Conservation (phyloP, 2,329 filamentous ascomycete species). For the Penicillium sp. region DNA sequence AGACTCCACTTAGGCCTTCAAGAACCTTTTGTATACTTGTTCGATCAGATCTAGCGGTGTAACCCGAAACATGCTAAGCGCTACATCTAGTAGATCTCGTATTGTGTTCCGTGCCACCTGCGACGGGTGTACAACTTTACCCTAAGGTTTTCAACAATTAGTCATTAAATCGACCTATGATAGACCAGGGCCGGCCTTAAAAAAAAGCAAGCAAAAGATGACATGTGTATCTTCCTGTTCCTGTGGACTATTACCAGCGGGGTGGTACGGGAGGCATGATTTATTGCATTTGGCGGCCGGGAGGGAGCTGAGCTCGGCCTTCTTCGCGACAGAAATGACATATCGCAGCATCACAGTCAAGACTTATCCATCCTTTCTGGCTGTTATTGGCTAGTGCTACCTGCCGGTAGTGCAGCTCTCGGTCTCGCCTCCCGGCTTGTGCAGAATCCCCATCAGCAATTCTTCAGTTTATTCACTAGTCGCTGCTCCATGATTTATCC, state of each 20-base stretch:
- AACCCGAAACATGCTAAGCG: slow-evolving; percentile 17
- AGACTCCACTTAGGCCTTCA: not conserved
- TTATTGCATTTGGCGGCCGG: slow-evolving; percentile 19
- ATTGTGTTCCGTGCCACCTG: not conserved
- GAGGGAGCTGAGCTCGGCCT: slow-evolving; percentile 17
- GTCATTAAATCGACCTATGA: not conserved
- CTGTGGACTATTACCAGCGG: slow-evolving; percentile 9
- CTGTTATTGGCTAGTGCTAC: slow-evolving; percentile 16
- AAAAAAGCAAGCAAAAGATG: not conserved
- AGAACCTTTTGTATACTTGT: slow-evolving; percentile 1
- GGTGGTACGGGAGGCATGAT: slow-evolving; percentile 16
- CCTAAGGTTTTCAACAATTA: not conserved
- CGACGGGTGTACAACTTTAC: not conserved
- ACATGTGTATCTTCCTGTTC: slow-evolving; percentile 1
- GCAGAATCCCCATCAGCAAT: slow-evolving; percentile 8
- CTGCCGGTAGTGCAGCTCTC: slow-evolving; percentile 18
- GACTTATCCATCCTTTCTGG: not conserved
- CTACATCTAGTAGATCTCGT: slow-evolving; percentile 9
- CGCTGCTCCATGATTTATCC: not conserved
- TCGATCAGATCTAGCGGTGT: slow-evolving; percentile 27
- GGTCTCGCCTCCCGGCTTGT: slow-evolving; percentile 14
- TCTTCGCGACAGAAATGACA: slow-evolving; percentile 23
- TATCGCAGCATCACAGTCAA: slow-evolving; percentile 19
- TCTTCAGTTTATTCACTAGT: slow-evolving; percentile 9
- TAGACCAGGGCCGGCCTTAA: not conserved